Conservation (phyloP, 2,329 filamentous ascomycete species). For the Clarireedia sp. region DNA sequence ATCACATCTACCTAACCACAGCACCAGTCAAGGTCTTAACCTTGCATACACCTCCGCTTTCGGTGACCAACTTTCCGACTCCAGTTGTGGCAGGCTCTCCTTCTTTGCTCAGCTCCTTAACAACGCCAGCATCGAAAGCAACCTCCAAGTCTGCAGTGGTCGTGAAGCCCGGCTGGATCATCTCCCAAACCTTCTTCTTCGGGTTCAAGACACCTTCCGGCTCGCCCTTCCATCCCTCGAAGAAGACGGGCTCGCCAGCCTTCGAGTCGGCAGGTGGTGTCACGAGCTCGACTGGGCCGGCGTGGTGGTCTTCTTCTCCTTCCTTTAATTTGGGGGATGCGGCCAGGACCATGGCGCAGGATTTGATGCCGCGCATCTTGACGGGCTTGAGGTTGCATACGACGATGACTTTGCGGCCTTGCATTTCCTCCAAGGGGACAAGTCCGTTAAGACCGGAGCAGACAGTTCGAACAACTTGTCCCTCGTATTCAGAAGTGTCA, state of each 20-base stretch:
- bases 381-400: constrained; percentile 98
- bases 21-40: constrained; percentile 75
- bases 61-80: constrained; percentile 62
- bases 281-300: constrained; percentile 86
- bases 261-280: constrained; percentile 68
- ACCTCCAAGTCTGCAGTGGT: constrained; percentile 77
- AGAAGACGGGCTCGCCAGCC: constrained; percentile 83
- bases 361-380: constrained; percentile 90
- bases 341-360: constrained; percentile 84
- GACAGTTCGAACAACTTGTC: constrained; percentile 85
- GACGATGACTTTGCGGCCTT: constrained; percentile 86
- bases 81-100: constrained; percentile 41
- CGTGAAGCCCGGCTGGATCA: constrained; percentile 90
- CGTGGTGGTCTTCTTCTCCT: constrained; percentile 78
- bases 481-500: constrained; percentile 86
- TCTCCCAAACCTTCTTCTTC: constrained; percentile 99
- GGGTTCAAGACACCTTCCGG: constrained; percentile 92
- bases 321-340: constrained; percentile 78
- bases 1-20: constrained; percentile 59
- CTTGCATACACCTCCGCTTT: constrained; percentile 70
- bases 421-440: constrained; percentile 91
- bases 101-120: constrained; percentile 68
- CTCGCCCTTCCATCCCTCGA: constrained; percentile 90
- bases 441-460: constrained; percentile 95
- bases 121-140: constrained; percentile 71